Percentiles rank a stretch among this genome's conserved stretches.
Conservation (phyloP, 495 filamentous ascomycete genomes). For the Pyrenula aspistea region DNA sequence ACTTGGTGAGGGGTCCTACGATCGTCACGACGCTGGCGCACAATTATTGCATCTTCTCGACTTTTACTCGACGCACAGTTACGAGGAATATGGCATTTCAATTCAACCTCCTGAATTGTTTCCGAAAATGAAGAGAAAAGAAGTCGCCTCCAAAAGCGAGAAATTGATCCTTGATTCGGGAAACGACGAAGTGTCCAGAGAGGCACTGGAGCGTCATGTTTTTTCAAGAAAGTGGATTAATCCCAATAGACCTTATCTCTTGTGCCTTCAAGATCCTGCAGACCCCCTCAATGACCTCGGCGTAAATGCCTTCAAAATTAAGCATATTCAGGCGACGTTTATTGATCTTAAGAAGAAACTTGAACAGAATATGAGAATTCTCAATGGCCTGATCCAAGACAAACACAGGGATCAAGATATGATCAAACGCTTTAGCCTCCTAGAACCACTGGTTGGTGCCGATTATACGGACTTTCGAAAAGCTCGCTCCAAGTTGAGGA, state of each 20-base stretch:
- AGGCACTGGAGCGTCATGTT: background rate
- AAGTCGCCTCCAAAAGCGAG: background rate
- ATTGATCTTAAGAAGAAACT: background rate
- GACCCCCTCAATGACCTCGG: conserved; percentile 46
- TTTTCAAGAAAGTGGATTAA: conserved; percentile 1
- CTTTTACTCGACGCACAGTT: conserved; percentile 34
- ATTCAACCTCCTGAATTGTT: conserved; percentile 37
- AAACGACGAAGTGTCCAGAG: background rate
- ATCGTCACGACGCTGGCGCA: conserved; percentile 15
- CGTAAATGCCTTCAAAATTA: background rate
- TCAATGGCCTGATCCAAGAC: background rate
- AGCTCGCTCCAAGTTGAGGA: background rate
- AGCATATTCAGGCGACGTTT: background rate
- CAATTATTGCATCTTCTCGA: conserved; percentile 38
- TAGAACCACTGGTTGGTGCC: background rate
- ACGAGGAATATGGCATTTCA: conserved; percentile 32
- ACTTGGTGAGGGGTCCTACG: conserved; percentile 22
- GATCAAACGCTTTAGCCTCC: background rate
- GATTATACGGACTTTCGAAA: background rate
- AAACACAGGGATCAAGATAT: background rate
- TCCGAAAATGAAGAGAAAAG: conserved; percentile 8
- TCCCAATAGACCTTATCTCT: conserved; percentile 18
- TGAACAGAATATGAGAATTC: background rate
- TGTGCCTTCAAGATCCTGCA: conserved; percentile 51
- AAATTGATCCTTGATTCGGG: background rate